Evolutionary conservation across 1,284 basidiomycete species (phyloP).

Genomic region (Earliella scabrosa): DNA sequence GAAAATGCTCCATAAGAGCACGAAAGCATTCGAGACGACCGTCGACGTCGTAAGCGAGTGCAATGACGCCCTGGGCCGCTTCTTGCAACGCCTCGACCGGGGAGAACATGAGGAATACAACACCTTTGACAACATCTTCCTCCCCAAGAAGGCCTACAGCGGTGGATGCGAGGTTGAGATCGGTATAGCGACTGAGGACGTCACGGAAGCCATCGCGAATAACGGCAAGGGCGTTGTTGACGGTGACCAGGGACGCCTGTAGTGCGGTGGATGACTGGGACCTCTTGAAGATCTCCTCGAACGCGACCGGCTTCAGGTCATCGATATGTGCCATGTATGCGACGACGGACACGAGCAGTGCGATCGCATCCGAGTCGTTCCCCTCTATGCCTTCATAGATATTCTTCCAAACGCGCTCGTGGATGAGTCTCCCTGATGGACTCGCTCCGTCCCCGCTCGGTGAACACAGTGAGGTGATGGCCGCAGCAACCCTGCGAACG

Average conservation of each 20-base stretch:
- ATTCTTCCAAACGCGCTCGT: constrained; percentile 70
- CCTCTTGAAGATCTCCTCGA: constrained; percentile 43
- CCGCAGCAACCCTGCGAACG: constrained; percentile 42
- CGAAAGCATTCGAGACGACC: constrained; percentile 87
- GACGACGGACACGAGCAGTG: constrained; percentile 58
- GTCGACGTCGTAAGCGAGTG: constrained; percentile 85
- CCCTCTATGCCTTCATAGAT: constrained; percentile 64
- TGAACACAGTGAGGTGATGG: constrained; percentile 41
- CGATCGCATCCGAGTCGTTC: constrained; percentile 60
- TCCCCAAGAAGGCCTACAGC: constrained; percentile 57
- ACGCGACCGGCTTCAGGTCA: constrained; percentile 55
- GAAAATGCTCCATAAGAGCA: constrained; percentile 68
- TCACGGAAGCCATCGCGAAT: constrained; percentile 68
- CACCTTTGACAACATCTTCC: constrained; percentile 55
- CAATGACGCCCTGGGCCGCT: constrained; percentile 75
- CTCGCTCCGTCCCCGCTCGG: background rate
- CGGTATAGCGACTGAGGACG: constrained; percentile 63
- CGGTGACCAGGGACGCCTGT: constrained; percentile 43
- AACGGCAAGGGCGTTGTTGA: constrained; percentile 62
- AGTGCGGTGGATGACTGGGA: constrained; percentile 27
- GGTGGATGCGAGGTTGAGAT: constrained; percentile 54
- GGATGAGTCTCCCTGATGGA: constrained; percentile 36
- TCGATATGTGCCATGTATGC: constrained; percentile 72
- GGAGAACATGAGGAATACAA: constrained; percentile 78
- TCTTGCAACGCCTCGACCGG: constrained; percentile 76